Conservation (phyloP, 768 basidiomycete genomes). For the Porphyrellus cyaneotinctus region DNA sequence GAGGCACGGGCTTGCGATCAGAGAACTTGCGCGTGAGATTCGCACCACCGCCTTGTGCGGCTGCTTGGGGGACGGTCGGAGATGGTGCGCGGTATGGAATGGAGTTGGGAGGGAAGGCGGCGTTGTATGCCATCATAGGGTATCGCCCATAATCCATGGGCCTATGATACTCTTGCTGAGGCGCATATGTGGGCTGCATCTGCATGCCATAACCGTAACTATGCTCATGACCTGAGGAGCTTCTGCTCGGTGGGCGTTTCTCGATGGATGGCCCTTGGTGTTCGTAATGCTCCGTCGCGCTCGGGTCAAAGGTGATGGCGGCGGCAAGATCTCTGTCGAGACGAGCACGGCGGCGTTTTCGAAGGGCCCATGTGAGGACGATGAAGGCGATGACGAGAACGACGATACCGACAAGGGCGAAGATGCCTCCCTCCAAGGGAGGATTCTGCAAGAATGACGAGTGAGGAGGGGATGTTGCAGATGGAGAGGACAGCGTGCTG, state of each 20-base stretch:
- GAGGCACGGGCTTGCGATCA: conserved; percentile 33
- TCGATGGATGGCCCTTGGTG: conserved; percentile 16
- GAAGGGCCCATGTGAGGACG: conserved; percentile 43
- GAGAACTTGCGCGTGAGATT: conserved; percentile 34
- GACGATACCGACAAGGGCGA: conserved; percentile 47
- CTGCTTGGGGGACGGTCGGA: conserved; percentile 8
- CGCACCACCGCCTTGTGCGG: conserved; percentile 26
- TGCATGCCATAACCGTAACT: conserved; percentile 18
- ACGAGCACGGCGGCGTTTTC: conserved; percentile 43
- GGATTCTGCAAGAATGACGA: conserved; percentile 60
- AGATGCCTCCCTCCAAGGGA: conserved; percentile 56
- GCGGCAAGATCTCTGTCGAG: conserved; percentile 35
- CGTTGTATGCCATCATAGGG: conserved; percentile 6
- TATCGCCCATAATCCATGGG: conserved; percentile 23
- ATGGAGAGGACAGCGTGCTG: conserved; percentile 26
- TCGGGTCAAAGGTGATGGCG: conserved; percentile 52
- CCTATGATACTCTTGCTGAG: conserved; percentile 19
- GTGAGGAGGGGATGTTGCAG: conserved; percentile 20
- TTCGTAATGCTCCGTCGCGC: conserved; percentile 26
- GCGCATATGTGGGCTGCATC: conserved; percentile 18
- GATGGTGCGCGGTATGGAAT: conserved; percentile 13
- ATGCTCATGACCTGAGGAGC: conserved; percentile 25
- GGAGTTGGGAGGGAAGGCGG: conserved; percentile 7
- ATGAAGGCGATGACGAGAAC: conserved; percentile 44
- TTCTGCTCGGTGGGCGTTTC: conserved; percentile 22